Base-by-base conservation (phyloP, 192 early-diverging fungal species). In the Umbelopsis isabellina region DNA sequence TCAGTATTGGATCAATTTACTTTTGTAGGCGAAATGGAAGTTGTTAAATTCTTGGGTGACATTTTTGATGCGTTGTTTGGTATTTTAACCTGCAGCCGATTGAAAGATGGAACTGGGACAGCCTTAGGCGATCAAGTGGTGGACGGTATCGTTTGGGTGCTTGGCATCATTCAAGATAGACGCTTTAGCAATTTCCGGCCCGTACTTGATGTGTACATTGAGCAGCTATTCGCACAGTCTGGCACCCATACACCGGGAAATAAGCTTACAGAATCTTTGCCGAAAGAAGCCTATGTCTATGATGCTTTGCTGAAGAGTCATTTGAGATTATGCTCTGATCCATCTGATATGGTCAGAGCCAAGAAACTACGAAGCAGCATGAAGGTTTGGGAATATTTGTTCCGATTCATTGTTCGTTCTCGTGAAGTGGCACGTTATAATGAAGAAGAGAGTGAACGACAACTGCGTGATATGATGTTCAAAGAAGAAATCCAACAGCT, bases 51-150 rank as follows among this genome's bases (percentile, higher is more conserved):
- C 71, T 72, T 90, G 25, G 80, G 72, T 2, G 78, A 80, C 45
- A 87, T 91, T 20, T 79, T 93, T 70, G 86, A 88, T 65, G 85
- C 87, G 3, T 65, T 92, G 3, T 83, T 92, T 70, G 83, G 79
- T 45, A 87, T 89, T 23, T 35, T 92, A 49, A 80, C 82, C n/a
- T 75, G 58, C 15, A 46, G 68, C 12, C 46, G 49, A 7, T 11
- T 50, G n/a, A 64, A 50, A 47, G 21, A 21, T 30, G 67, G 70
- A 50, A 41, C 69, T 18, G 52, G 55, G 21, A 47, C 67, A 2
- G 77, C 75, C n/a, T 23, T 88, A 10, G 68, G 83, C 53, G 81
- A 82, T 18, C 68, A 79, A 37, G 76, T 87, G 9, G 81, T 92
- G 46, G 58, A 70, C 15, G 77, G 83, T 0, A 72, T 92, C 15